phyloP scores from a whole-genome alignment of 495 filamentous ascomycete species.

The Platismatia glauca region DNA sequence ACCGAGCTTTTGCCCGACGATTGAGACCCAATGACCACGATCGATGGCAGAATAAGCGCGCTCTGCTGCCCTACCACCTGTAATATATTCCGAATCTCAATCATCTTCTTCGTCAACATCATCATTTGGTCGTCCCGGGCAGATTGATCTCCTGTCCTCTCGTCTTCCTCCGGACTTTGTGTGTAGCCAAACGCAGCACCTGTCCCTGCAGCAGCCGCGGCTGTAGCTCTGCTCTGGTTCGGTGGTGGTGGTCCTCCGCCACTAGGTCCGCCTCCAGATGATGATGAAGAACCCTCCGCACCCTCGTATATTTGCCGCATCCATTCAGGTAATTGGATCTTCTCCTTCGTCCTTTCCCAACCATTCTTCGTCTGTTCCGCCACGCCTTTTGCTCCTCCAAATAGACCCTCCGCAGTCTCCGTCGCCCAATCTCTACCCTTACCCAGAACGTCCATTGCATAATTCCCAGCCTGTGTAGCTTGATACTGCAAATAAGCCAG shows the following conservation, averaged over 20 bases:
- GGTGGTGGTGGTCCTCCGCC: constrained; percentile 45
- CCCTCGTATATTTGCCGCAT: constrained; percentile 59
- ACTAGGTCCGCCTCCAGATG: constrained; percentile 31
- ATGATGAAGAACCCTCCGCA: constrained; percentile 34
- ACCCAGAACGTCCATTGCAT: constrained; percentile 70
- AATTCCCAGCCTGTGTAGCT: constrained; percentile 83
- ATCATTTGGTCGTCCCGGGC: constrained; percentile 99
- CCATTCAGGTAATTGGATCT: constrained; percentile 77
- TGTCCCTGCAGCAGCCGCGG: constrained; percentile 50
- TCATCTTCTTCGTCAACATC: constrained; percentile 98
- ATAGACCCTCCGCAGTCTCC: constrained; percentile 53
- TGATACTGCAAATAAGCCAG: constrained; percentile 94
- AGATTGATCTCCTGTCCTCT: constrained; percentile 48
- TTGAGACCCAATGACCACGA: constrained; percentile 97
- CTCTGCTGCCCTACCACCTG: constrained; percentile 85
- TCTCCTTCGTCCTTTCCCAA: constrained; percentile 75
- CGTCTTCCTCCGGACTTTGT: constrained; percentile 61
- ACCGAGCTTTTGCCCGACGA: constrained; percentile 98
- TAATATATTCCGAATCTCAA: constrained; percentile 89
- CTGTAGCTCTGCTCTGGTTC: constrained; percentile 53
- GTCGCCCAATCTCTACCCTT: constrained; percentile 60
- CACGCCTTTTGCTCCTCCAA: constrained; percentile 60
- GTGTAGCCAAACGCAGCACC: constrained; percentile 73
- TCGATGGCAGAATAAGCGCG: constrained; percentile 79
- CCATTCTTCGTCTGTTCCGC: constrained; percentile 69